Evolutionary conservation across 208 protist species (phyloP).

Genomic region (Porcisia hertigi): DNA sequence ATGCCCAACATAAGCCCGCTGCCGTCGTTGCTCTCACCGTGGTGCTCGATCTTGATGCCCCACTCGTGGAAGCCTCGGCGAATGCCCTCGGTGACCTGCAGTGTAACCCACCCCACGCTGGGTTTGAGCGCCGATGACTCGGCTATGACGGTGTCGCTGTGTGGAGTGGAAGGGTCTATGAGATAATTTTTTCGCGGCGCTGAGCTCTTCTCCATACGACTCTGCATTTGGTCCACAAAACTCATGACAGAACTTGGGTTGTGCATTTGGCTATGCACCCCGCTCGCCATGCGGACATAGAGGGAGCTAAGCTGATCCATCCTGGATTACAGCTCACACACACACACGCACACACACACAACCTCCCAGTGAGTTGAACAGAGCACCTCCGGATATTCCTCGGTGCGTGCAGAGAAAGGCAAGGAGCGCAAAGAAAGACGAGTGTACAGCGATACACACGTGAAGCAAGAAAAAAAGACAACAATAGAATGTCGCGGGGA

Average conservation of each 20-base stretch:
- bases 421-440: no score
- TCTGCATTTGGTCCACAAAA: constrained; percentile 79
- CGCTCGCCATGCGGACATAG: constrained; percentile 79
- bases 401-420: no score
- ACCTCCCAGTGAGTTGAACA: no score
- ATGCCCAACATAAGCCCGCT: constrained; percentile 94
- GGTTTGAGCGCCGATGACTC: constrained; percentile 90
- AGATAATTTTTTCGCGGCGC: constrained; percentile 84
- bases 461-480: no score
- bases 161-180: constrained; percentile 87
- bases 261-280: constrained; percentile 68
- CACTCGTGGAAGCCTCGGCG: constrained; percentile 89
- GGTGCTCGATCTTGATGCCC: constrained; percentile 90
- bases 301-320: constrained; percentile 85
- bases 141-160: constrained; percentile 88
- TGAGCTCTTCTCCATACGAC: constrained; percentile 63
- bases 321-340: neutral
- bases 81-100: constrained; percentile 91
- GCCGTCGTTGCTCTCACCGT: constrained; percentile 91
- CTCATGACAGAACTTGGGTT: constrained; percentile 59
- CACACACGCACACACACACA: constrained; percentile 9
- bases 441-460: no score
- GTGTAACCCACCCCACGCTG: constrained; percentile 91
- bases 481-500: neutral
- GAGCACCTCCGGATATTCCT: no score